Base-by-base conservation (phyloP, 2,329 filamentous ascomycete species). In the Fusarium duplospermum region DNA sequence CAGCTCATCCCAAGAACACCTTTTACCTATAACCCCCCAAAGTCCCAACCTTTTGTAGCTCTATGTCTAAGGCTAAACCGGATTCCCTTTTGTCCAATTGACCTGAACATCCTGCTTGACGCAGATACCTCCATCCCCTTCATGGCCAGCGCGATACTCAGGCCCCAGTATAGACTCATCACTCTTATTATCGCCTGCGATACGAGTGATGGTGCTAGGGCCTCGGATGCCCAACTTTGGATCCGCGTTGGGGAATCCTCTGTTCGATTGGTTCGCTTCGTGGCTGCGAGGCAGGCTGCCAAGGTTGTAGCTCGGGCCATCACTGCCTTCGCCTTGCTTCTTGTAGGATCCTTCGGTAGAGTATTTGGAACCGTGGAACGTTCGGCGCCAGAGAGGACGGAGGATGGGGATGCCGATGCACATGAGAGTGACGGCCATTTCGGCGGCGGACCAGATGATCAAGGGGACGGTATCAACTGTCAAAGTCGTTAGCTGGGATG, bases 351-450 rank as follows among this genome's bases (percentile, higher is more conserved):
- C 64, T 3, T 72, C 66, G 24, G 68, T 50, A 16, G 62, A 66
- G 13, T 65, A 35, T 3, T 68, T 73, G 6, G 70, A 67, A 20
- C 69, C 59, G 57, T 70, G 61, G 27, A 73, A 27, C 52, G 73
- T 24, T 18, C 70, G 76, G 18, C 67, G 74, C 72, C 83, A 85
- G 1, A 85, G 76, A 0, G 83, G 83, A 0, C 82, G 78, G 9
- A 83, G 76, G 13, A 83, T 81, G 3, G 83, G 83, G 6, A 85
- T 83, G 20, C 80, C 82, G 31, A 83, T 79, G 72, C 83, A 84
- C 24, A 84, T 74, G 64, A 85, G 76, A 24, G 81, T 81, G 9
- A 84, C 78, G 20, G 81, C 74, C 22, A 83, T 80, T 56, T 85
- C 83, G 52, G 82, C 82, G 10, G 80, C 81, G 0, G 81, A 81